A percentile compares a stretch with the other conserved stretches of the same genome.
Conservation (phyloP, 208 protist species). For the Trypanosoma boissoni region DNA sequence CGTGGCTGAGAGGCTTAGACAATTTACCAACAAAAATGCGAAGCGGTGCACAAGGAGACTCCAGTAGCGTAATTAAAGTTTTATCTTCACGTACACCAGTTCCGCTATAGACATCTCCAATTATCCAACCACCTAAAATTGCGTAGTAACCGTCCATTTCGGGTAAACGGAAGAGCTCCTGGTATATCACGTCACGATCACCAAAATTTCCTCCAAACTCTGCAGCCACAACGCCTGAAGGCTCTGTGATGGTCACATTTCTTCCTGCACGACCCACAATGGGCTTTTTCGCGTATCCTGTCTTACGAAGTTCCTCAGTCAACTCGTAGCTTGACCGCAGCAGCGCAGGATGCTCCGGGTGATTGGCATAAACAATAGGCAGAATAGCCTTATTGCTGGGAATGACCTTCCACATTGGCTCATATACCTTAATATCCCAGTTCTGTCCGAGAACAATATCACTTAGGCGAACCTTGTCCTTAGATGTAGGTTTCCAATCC, state of each 20-base stretch:
- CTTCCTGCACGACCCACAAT: constrained; percentile 85
- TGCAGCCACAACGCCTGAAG: constrained; percentile 48
- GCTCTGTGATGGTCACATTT: constrained; percentile 77
- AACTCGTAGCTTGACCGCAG: constrained; percentile 68
- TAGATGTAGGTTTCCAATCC: constrained; percentile 58
- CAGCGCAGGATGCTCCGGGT: constrained; percentile 78
- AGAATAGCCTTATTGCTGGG: constrained; percentile 92
- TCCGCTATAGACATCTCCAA: constrained; percentile 78
- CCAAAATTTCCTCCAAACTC: constrained; percentile 73
- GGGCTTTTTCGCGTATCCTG: constrained; percentile 81
- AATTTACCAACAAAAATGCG: constrained; percentile 38
- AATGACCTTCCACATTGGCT: constrained; percentile 92
- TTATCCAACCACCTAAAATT: constrained; percentile 88
- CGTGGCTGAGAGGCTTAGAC: constrained; percentile 43
- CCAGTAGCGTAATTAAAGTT: constrained; percentile 75
- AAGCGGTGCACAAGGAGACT: constrained; percentile 76
- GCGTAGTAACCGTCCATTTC: constrained; percentile 81
- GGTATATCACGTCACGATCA: constrained; percentile 84
- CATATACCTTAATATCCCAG: constrained; percentile 74
- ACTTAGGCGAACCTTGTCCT: constrained; percentile 80
- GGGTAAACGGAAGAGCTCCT: constrained; percentile 71
- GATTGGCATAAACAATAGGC: constrained; percentile 78
- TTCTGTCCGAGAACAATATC: constrained; percentile 78
- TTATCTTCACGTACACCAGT: constrained; percentile 86
- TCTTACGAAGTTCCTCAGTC: constrained; percentile 49